Base-by-base conservation (phyloP, 31 red algal species). In the Odonthalia washingtoniensis region DNA sequence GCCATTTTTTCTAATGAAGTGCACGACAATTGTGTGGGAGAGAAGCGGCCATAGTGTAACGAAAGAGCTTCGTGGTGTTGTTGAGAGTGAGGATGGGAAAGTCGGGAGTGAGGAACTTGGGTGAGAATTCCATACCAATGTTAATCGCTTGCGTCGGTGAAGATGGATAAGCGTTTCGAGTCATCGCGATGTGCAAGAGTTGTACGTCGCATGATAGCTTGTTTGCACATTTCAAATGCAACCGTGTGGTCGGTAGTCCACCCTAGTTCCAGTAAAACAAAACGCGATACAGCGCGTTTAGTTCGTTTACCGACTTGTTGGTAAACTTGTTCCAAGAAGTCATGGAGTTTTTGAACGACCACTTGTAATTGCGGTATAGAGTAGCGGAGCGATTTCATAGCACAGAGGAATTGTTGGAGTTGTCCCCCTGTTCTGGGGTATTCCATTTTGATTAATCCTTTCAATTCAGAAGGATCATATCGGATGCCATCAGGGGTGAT, bases 81-180 rank as follows among this genome's bases (percentile, higher is more conserved):
- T 57, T 57, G 12, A 21, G 21, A 9, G 21, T 9, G 49, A 57
- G 49, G 49, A 14, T 14, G 21, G 21, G 49, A 57, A 9, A 57
- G 9, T 14, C 21, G 21, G 9, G 9, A 12, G 34, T 12, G 34
- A 27, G 66, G 14, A 24, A 41, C 41, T 40, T 89, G 75, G n/a
- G 75, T 89, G 34, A 80, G 1, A 4, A 89, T 60, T 3, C 3
- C 74, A 41, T 74, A 61, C 75, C 74, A 89, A 72, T 80, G 33
- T 16, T 9, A 4, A 37, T 89, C 75, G 5, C 49, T 46, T 4
- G 74, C 76, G 41, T 89, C 65, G 5, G 60, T 81, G 41, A 16
- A 80, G 4, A 80, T 57, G 42, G 75, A 89, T 12, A 34, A 12
- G 12, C 9, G n/a, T 70, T 70, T 28, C 12, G 9, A 27, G 14